A percentile compares a stretch with the other conserved stretches of the same genome.
phyloP scores from a whole-genome alignment of 2,329 filamentous ascomycete genomes.

The Aspergillus ruber region DNA sequence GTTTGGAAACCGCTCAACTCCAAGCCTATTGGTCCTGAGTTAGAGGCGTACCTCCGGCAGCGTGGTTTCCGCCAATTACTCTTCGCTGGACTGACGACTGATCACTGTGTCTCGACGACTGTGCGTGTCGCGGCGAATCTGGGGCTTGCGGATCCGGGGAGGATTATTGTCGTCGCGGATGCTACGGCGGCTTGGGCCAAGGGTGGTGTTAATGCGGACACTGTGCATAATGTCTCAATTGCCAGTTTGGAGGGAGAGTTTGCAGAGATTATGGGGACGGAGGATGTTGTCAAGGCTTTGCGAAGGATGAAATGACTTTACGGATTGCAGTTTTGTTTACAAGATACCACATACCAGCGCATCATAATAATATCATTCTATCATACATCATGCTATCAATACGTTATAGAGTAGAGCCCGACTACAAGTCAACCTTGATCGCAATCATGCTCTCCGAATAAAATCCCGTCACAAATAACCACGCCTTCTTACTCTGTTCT shows the following conservation, averaged over 20 bases:
- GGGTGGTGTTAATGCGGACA: conserved; percentile 40
- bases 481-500: conserved; percentile 44
- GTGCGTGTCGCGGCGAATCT: conserved; percentile 45
- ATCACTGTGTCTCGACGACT: conserved; percentile 47
- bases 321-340: too few species aligned
- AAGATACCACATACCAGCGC: neutral
- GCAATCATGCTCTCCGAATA: conserved; percentile 45
- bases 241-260: conserved; percentile 44
- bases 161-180: conserved; percentile 41
- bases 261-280: conserved; percentile 34
- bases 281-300: conserved; percentile 29
- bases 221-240: conserved; percentile 39
- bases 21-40: conserved; percentile 40
- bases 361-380: neutral
- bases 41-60: conserved; percentile 33
- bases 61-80: conserved; percentile 34
- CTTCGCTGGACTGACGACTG: conserved; percentile 41
- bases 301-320: conserved; percentile 2
- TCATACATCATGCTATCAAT: neutral
- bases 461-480: conserved; percentile 55
- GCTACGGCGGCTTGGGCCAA: conserved; percentile 44
- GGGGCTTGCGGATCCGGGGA: conserved; percentile 34
- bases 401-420: neutral
- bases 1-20: conserved; percentile 44
- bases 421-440: conserved; percentile 46